A percentile compares a stretch with the other conserved stretches of the same genome.
phyloP scores from a whole-genome alignment of 1,284 basidiomycete species.

The Chalciporus sp. region DNA sequence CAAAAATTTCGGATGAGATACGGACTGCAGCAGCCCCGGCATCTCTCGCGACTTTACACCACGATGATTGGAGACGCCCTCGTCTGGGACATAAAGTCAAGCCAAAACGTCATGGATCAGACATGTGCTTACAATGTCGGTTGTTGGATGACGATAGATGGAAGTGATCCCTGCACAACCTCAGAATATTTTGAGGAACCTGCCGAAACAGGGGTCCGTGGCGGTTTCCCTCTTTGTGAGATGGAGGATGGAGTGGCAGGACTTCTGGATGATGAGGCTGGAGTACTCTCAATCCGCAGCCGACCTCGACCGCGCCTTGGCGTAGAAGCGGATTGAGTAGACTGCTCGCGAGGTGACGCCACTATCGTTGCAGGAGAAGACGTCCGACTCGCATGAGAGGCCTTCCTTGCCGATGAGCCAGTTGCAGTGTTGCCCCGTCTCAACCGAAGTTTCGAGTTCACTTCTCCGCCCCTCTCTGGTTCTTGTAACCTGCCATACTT shows the following conservation, averaged over 20 bases:
- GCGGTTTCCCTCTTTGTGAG: constrained; percentile 11
- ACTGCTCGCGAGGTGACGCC: constrained; percentile 17
- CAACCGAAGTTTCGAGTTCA: constrained; percentile 26
- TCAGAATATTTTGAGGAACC: constrained; percentile 13
- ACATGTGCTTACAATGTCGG: constrained; percentile 28
- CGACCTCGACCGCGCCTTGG: constrained; percentile 15
- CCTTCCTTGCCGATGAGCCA: constrained; percentile 9
- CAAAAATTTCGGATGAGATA: constrained; percentile 50
- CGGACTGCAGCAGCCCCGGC: constrained; percentile 45
- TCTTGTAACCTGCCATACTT: constrained; percentile 25
- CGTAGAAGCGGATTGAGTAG: constrained; percentile 14
- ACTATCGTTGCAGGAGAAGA: constrained; percentile 19
- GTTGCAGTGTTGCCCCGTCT: constrained; percentile 17
- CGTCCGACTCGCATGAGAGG: constrained; percentile 8
- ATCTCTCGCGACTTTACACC: constrained; percentile 42
- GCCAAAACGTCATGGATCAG: neutral
- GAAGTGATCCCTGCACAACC: constrained; percentile 5
- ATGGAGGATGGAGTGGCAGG: neutral
- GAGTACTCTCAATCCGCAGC: constrained; percentile 2
- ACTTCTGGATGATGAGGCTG: constrained; percentile 14
- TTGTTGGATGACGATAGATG: constrained; percentile 22
- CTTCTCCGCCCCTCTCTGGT: constrained; percentile 27
- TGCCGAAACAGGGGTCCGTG: constrained; percentile 14
- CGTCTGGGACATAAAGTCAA: constrained; percentile 25
- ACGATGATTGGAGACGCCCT: constrained; percentile 38